Evolutionary conservation across 2,329 filamentous ascomycete species (phyloP).

Genomic region (Curvularia sp.): DNA sequence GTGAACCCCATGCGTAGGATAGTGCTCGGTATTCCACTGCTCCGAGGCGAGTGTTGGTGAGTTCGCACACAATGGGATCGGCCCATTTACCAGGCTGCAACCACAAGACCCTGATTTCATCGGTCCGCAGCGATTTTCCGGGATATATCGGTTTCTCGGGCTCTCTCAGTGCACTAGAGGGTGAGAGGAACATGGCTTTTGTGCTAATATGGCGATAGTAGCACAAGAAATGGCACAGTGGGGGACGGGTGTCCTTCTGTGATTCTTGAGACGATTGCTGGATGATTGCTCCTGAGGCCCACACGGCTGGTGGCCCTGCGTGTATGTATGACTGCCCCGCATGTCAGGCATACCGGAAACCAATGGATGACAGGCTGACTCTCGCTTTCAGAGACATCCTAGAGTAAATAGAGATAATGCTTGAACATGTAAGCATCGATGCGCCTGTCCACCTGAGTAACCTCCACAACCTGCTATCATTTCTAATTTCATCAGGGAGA

Average conservation of each 20-base stretch:
- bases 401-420: not conserved
- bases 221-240: not conserved
- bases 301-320: not conserved
- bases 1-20: not conserved
- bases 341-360: not conserved
- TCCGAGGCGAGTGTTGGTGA: not conserved
- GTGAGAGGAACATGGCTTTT: constrained; percentile 9
- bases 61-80: constrained; percentile 20
- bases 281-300: not conserved
- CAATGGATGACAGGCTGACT: not conserved
- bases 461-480: not conserved
- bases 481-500: not conserved
- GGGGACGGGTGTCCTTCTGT: not conserved
- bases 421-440: not conserved
- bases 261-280: not conserved
- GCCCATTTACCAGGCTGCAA: constrained; percentile 21
- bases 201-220: not conserved
- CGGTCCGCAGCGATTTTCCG: not conserved
- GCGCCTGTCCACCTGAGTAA: not conserved
- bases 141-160: not conserved
- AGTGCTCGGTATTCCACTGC: not conserved
- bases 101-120: constrained; percentile 14
- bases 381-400: not conserved
- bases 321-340: not conserved
- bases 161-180: constrained; percentile 3